Conservation (phyloP, 495 filamentous ascomycete species). For the Paragyromitra xinjiangensis region DNA sequence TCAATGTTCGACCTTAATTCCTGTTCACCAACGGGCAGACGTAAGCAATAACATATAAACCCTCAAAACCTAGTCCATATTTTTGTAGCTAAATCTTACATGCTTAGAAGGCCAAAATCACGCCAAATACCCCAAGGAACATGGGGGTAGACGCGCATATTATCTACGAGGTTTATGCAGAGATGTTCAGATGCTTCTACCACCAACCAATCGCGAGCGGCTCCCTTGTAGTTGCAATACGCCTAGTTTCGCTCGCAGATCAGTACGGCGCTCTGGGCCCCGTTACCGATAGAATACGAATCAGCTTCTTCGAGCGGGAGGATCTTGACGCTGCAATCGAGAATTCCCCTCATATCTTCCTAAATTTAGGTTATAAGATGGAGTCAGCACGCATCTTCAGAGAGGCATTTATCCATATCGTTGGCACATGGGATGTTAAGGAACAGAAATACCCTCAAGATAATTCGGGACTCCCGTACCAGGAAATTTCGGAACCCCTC, state of each 20-base stretch:
- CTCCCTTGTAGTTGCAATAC: neutral
- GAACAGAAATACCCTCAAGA: too few relatives aligned
- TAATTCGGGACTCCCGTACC: neutral
- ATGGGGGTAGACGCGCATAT: neutral
- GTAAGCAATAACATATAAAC: neutral
- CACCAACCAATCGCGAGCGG: neutral
- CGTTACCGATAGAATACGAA: conserved; percentile 11
- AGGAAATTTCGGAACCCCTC: neutral
- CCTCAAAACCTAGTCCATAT: neutral
- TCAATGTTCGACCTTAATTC: neutral
- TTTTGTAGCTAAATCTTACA: neutral
- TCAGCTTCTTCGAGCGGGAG: conserved; percentile 17
- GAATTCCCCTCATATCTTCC: conserved; percentile 1
- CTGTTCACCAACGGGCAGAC: neutral
- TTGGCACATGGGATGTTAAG: neutral
- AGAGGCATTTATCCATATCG: conserved; percentile 22
- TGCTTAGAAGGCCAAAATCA: neutral
- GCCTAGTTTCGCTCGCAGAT: conserved; percentile 5
- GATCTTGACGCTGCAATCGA: conserved; percentile 1
- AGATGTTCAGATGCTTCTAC: conserved; percentile 20
- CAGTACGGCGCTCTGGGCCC: conserved; percentile 17
- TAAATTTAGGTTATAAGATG: conserved; percentile 19
- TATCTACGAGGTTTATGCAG: neutral
- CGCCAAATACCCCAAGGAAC: neutral
- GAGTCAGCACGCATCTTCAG: conserved; percentile 19